A percentile compares a stretch with the other conserved stretches of the same genome.
Conservation (phyloP, 345 rosid species). For the Orychophragmus violaceus region DNA sequence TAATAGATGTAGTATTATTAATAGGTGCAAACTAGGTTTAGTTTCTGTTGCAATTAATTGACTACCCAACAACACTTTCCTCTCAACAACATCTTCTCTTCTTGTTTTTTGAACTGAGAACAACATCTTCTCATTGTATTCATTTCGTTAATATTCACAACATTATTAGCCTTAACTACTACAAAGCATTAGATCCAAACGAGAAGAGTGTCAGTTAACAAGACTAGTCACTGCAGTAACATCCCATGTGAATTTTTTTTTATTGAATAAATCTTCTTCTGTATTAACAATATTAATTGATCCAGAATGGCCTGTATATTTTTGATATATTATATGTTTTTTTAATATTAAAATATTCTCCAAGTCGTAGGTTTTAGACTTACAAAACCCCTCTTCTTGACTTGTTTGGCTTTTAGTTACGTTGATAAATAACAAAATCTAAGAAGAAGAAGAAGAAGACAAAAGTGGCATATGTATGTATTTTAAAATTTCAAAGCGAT, state of each 20-base stretch:
- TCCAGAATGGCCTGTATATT: too few relatives aligned
- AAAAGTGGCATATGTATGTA: background rate
- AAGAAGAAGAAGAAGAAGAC: background rate
- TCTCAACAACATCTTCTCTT: background rate
- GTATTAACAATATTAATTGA: too few relatives aligned
- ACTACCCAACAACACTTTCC: conserved; percentile 10
- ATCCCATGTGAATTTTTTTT: too few relatives aligned
- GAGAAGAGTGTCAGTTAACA: too few relatives aligned
- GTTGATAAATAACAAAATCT: background rate
- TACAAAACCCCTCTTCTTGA: conserved; percentile 6
- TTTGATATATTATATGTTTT: background rate
- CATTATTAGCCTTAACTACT: background rate
- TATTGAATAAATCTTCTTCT: too few relatives aligned
- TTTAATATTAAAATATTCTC: background rate
- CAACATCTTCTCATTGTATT: too few relatives aligned
- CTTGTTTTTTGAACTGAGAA: too few relatives aligned
- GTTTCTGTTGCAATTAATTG: conserved; percentile 4
- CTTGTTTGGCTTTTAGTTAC: conserved; percentile 15
- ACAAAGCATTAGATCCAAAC: too few relatives aligned
- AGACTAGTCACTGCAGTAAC: too few relatives aligned
- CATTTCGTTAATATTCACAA: background rate
- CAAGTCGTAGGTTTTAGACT: conserved; percentile 7
- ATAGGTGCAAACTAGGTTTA: background rate
- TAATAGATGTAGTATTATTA: too few relatives aligned
- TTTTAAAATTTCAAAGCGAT: background rate